Evolutionary conservation across 2,329 filamentous ascomycete genomes (phyloP).

Genomic region (Stemphylium vesicarium): DNA sequence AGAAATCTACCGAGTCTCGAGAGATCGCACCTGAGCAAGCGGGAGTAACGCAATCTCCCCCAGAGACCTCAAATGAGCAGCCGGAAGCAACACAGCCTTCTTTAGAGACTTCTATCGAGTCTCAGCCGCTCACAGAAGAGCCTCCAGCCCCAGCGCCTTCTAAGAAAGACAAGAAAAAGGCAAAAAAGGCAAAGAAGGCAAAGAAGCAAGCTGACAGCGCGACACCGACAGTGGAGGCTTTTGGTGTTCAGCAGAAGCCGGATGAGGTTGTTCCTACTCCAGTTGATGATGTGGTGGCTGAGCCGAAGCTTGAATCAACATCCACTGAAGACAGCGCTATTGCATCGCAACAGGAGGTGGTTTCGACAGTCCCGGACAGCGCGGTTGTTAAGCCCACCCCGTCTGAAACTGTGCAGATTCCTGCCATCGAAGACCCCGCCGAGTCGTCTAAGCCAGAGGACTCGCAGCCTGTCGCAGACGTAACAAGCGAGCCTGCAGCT

Average conservation of each 20-base stretch:
- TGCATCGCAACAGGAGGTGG: not conserved
- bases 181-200: conserved; percentile 30
- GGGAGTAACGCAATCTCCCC: not conserved
- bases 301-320: not conserved
- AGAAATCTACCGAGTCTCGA: conserved; percentile 1
- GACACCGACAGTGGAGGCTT: conserved; percentile 13
- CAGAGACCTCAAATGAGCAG: conserved; percentile 11
- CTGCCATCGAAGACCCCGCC: not conserved
- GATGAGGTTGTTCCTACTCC: not conserved
- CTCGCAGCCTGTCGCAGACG: not conserved
- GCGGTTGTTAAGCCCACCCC: not conserved
- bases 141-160: conserved; percentile 12
- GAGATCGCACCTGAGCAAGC: conserved; percentile 3
- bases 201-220: conserved; percentile 19
- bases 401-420: not conserved
- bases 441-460: not conserved
- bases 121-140: conserved; percentile 9
- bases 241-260: conserved; percentile 5
- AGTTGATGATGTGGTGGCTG: not conserved
- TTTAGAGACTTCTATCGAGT: conserved; percentile 18
- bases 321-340: not conserved
- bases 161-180: conserved; percentile 34
- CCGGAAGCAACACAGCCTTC: conserved; percentile 1
- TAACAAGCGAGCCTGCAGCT: conserved; percentile 7
- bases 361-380: not conserved